A percentile compares a stretch with the other conserved stretches of the same genome.
These are phyloP conservation scores for Lachnellula arida DNA, from an alignment of 2,329 filamentous ascomycete genomes.

Conservation along the genomic window DNA sequence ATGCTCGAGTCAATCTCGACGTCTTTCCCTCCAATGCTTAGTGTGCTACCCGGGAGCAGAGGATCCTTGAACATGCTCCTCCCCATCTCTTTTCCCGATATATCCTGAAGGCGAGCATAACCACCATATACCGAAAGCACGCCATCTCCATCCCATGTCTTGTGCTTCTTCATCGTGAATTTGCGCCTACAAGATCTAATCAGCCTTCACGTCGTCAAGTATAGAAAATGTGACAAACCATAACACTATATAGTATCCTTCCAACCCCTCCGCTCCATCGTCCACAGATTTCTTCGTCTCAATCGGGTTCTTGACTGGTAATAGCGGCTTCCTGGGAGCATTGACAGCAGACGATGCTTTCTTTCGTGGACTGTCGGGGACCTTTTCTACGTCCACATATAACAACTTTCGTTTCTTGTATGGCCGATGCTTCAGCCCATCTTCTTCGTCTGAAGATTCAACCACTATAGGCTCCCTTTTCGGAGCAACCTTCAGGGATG, in stretches of 20 bases:
- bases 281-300: conserved; percentile 14
- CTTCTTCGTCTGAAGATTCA: conserved; percentile 19
- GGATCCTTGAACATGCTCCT: conserved; percentile 49
- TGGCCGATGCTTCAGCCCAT: conserved; percentile 15
- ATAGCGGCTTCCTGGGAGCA: conserved; percentile 29
- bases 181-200: conserved; percentile 49
- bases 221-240: conserved; percentile 21
- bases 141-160: conserved; percentile 73
- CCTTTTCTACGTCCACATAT: conserved; percentile 24
- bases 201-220: neutral
- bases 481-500: conserved; percentile 20
- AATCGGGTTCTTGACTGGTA: conserved; percentile 24
- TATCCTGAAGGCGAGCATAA: conserved; percentile 56
- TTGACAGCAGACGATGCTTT: conserved; percentile 18
- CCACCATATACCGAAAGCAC: conserved; percentile 54
- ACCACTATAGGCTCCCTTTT: conserved; percentile 12
- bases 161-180: conserved; percentile 67
- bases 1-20: conserved; percentile 62
- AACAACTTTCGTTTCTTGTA: conserved; percentile 26
- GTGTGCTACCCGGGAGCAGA: conserved; percentile 53
- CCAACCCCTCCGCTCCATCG: conserved; percentile 6
- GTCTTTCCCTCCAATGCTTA: conserved; percentile 63
- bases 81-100: conserved; percentile 59
- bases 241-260: conserved; percentile 32
- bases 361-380: conserved; percentile 10